Evolutionary conservation across 2,329 filamentous ascomycete species (phyloP).

Genomic region (Arachnopeziza araneosa): DNA sequence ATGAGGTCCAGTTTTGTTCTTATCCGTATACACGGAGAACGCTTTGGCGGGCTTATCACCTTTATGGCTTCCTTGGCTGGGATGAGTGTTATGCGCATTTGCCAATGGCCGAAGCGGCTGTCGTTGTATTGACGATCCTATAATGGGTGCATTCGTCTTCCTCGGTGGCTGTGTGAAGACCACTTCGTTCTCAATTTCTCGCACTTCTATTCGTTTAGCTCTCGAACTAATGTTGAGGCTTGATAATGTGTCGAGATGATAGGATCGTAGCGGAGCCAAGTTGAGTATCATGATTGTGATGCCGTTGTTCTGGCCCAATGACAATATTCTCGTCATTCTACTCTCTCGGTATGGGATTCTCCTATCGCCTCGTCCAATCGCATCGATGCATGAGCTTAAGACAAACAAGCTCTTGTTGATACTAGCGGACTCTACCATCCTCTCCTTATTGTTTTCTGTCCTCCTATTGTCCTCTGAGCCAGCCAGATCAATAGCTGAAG

Average conservation of each 20-base stretch:
- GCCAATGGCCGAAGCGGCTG: slow-evolving; percentile 77
- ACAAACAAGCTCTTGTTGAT: slow-evolving; percentile 98
- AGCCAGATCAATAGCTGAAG: slow-evolving; percentile 89
- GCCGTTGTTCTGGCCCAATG: slow-evolving; percentile 88
- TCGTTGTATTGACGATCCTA: slow-evolving; percentile 44
- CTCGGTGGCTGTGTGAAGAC: slow-evolving; percentile 73
- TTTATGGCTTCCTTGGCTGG: slow-evolving; percentile 49
- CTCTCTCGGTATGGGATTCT: slow-evolving; percentile 68
- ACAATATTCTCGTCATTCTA: slow-evolving; percentile 95
- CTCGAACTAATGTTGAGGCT: slow-evolving; percentile 92
- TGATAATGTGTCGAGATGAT: slow-evolving; percentile 88
- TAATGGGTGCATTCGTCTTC: slow-evolving; percentile 35
- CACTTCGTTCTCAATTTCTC: slow-evolving; percentile 92
- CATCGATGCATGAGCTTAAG: slow-evolving; percentile 89
- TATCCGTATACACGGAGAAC: slow-evolving; percentile 84
- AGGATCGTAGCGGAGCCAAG: slow-evolving; percentile 82
- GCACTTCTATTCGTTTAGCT: slow-evolving; percentile 92
- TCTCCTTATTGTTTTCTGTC: slow-evolving; percentile 89
- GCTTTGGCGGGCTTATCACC: slow-evolving; percentile 73
- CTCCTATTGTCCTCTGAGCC: slow-evolving; percentile 93
- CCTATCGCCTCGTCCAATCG: slow-evolving; percentile 69
- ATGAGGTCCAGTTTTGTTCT: slow-evolving; percentile 40
- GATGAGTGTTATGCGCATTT: slow-evolving; percentile 68
- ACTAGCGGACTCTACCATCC: slow-evolving; percentile 88
- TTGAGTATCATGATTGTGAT: slow-evolving; percentile 97